Evolutionary conservation across 148 eudicot species (phyloP), one percentile per base, ranked within the genome.

Genomic region (Rheum nobile): DNA sequence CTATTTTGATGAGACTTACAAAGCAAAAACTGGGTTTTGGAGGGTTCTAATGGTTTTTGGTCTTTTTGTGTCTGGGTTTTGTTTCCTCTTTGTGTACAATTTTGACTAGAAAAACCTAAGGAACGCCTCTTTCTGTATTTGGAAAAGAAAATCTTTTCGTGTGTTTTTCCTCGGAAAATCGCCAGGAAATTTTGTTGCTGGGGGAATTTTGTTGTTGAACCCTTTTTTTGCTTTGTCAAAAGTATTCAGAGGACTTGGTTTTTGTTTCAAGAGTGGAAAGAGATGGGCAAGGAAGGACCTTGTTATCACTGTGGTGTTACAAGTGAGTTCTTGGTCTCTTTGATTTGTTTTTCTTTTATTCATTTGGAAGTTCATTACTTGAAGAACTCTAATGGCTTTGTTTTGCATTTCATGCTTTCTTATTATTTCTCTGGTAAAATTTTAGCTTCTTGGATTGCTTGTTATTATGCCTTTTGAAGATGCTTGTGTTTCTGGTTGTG

Each of bases 201-300:
- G 12, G 16, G 50, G 13, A 38, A 38, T 6, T 38, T 1, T 38
- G 2, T 1, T 42, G 12, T 42, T 42, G 12, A 17, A 48, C 5
- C 6, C 1, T 19, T 48, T 48, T n/a, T 48, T n/a, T 19, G 54
- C 4, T 19, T 17, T 19, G 22, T 16, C 54, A 54, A 55, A 24
- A n/a, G 55, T 19, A 17, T 48, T 48, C 55, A 48, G 14, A 17
- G 55, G 55, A 48, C 55, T 48, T 48, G 55, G 6, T 48, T 48
- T 48, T 48, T 48, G 22, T 4, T 48, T 48, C 24, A 48, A 47
- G 78, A 67, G 81, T 71, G 72, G 78, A 87, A 71, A 79, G 88
- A 84, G 52, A 95, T 95, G 98, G 98, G 97, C 71, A 95, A 95
- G 85, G 91, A 95, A 74, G 98, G 98, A 85, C 98, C 98, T 90